Evolutionary conservation across 176 grass and related monocot species (phyloP).

Genomic region (Zea mays): Zm-B73-REFERENCE-NAM-5.0 NC_050099.1:1781501-1782000

Average conservation of each 20-base stretch:
- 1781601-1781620: constrained; percentile 61
- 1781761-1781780: constrained; percentile 58
- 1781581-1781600: constrained; percentile 53
- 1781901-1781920: constrained; percentile 13
- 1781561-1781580: constrained; percentile 54
- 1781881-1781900: constrained; percentile 48
- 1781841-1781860: constrained; percentile 62
- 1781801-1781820: constrained; percentile 57
- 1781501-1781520: constrained; percentile 62
- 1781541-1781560: constrained; percentile 66
- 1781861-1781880: constrained; percentile 43
- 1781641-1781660: constrained; percentile 62
- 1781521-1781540: constrained; percentile 63
- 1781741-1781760: constrained; percentile 51
- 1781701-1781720: constrained; percentile 68
- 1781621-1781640: constrained; percentile 72
- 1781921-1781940: constrained; percentile 18
- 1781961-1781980: constrained; percentile 1
- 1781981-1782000: neutral
- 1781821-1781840: constrained; percentile 62
- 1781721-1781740: constrained; percentile 66
- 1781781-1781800: constrained; percentile 64
- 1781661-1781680: constrained; percentile 61
- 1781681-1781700: constrained; percentile 61
- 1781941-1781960: neutral